Base-by-base conservation (phyloP, 2,329 filamentous ascomycete genomes). In the Xylariomycetidae sp. region DNA sequence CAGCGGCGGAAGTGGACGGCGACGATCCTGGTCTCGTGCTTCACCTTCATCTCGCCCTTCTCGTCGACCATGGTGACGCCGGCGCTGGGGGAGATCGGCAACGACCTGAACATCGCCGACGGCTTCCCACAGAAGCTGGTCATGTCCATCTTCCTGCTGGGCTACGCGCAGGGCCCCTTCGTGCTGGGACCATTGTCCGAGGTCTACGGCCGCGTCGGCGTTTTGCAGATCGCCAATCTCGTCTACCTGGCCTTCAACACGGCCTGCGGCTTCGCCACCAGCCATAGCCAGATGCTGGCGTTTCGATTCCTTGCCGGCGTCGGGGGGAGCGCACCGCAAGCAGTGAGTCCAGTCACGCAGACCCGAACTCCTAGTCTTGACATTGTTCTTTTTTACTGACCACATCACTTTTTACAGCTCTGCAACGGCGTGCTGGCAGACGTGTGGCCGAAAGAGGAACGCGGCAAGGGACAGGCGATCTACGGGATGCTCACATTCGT, bases 401-500 rank as follows among this genome's bases (percentile, higher is more conserved):
- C 5, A 12, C n/a, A 13, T 13, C 24, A 6, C 15, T 25, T 12
- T 13, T 12, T 25, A 7, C 24, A 14, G 12, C 26, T 43, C 4
- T 37, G 32, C 5, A 40, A 40, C 2, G 39, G 42, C 10, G 31
- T 39, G 4, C 23, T 40, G 19, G 39, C 39, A 10, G 77, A 82
- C 45, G 66, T 66, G 29, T 80, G 73, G 59, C 53, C 50, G 15
- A 58, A 74, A 0, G 74, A 79, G 42, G 66, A 81, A 48, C 67
- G 77, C 41, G 77, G 77, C 2, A 70, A 65, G 43, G 70, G 74
- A 1, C 69, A 79, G 27, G 68, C 67, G 2, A 67, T 81, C 25
- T 80, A 79, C 55, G 71, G 64, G 35, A 60, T 79, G 0, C 72
- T 70, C 1, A 79, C 79, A 0, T 62, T 85, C 0, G 67, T 84